Base-by-base conservation (phyloP, 805 yeast species). In the Nakazawaea molendinolei region DNA sequence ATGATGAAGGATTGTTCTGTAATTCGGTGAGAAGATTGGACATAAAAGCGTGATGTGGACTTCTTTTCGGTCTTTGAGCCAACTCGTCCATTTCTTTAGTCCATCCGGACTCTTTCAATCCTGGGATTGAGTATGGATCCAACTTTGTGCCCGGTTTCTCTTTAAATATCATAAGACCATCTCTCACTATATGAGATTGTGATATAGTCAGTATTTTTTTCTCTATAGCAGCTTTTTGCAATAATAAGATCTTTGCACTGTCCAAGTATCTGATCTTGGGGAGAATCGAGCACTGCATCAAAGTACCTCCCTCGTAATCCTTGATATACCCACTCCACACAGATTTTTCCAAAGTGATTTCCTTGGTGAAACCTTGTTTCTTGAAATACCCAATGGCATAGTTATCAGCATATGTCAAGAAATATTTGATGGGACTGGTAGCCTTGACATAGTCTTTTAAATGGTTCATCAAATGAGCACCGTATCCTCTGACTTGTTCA, bases 301-400 rank as follows among this genome's bases (percentile, higher is more conserved):
- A 64, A 1, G 98, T 92, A 49, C 97, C 98, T 18, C 99, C 99
- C 61, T 92, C 99, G 60, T 92, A 92, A 64, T 92, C 98, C 58
- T 92, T 92, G 53, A 92, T 92, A 58, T 92, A 92, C 3, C 99
- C 99, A 92, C 86, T 86, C 99, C 99, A 92, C 23, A 79, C 70
- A 34, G 76, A 74, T 45, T 79, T 82, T 24, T 90, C 92, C 39
- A 92, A 69, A 6, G 95, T 72, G 25, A 92, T 84, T 42, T 90
- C 97, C 56, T 92, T 92, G 13, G 97, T 89, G 60, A 92, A 92
- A 1, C 99, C 99, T 60, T 92, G 99, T 53, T 92, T 92, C 51
- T 90, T 90, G 69, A 92, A 92, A 58, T 90, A 92, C 2, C 99
- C 99, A 58, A 92, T 90, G 39, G 99, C 99, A 58, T 92, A 92